Evolutionary conservation across 805 yeast genomes (phyloP).

Genomic region (Saturnispora saitoi): DNA sequence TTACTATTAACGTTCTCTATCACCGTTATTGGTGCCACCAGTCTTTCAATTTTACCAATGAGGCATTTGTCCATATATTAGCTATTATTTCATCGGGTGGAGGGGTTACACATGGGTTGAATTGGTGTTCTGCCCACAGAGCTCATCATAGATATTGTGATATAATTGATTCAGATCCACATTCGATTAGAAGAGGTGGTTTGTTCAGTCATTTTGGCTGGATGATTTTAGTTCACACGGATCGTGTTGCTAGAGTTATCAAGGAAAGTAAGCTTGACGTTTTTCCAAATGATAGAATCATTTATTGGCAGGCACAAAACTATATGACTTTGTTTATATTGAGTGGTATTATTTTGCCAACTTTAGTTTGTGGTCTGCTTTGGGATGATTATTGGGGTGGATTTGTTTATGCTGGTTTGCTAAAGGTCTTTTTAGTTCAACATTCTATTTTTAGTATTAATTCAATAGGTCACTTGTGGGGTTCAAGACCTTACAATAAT

Average conservation of each 20-base stretch:
- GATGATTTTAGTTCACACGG: slow-evolving; percentile 63
- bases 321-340: slow-evolving; percentile 44
- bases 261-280: slow-evolving; percentile 46
- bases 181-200: slow-evolving; percentile 72
- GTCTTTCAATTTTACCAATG: slow-evolving; percentile 37
- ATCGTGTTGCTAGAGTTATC: slow-evolving; percentile 37
- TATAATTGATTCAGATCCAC: slow-evolving; percentile 76
- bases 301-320: slow-evolving; percentile 65
- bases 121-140: slow-evolving; percentile 80
- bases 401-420: slow-evolving; percentile 65
- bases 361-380: slow-evolving; percentile 49
- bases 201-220: slow-evolving; percentile 84
- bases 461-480: slow-evolving; percentile 74
- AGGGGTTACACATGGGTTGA: slow-evolving; percentile 66
- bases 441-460: slow-evolving; percentile 73
- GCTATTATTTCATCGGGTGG: slow-evolving; percentile 62
- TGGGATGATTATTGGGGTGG: slow-evolving; percentile 80
- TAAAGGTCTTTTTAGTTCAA: slow-evolving; percentile 65
- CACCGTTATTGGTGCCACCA: slow-evolving; percentile 71
- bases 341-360: slow-evolving; percentile 52
- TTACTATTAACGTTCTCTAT: slow-evolving; percentile 78
- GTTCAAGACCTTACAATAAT: slow-evolving; percentile 66
- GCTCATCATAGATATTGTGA: slow-evolving; percentile 89
- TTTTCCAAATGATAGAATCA: slow-evolving; percentile 47
- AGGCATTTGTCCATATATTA: slow-evolving; percentile 39